Conservation (phyloP, 2,329 filamentous ascomycete genomes). For the Fusarium concolor region DNA sequence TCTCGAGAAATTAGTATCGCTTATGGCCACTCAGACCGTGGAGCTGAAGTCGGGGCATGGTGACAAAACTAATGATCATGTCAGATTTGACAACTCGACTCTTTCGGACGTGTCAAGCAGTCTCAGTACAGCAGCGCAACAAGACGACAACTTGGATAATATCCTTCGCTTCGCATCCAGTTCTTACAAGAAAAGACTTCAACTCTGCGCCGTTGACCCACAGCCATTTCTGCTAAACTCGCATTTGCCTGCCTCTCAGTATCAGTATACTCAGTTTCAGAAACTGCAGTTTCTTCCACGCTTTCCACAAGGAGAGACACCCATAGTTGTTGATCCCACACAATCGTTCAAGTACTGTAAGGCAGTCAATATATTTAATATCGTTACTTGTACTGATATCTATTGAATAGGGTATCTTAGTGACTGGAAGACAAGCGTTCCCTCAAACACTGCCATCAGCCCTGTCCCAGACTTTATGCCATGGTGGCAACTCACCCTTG, state of each 20-base stretch:
- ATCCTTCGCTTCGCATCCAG: background rate
- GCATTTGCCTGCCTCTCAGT: background rate
- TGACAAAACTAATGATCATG: no score
- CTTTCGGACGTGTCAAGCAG: background rate
- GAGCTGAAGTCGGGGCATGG: background rate
- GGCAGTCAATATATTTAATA: background rate
- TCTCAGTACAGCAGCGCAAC: background rate
- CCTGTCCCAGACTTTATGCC: constrained; percentile 1
- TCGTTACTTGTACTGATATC: background rate
- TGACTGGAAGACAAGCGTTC: background rate
- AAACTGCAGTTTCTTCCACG: background rate
- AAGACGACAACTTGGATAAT: background rate
- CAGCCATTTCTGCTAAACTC: background rate
- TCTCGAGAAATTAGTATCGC: background rate
- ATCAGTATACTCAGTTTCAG: background rate
- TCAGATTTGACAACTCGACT: no score
- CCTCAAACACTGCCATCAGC: background rate
- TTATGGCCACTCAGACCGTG: background rate
- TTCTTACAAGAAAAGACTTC: background rate
- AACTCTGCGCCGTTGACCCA: background rate
- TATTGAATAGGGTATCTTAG: background rate
- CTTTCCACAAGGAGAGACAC: no score
- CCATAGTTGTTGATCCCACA: background rate
- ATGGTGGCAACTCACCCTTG: background rate
- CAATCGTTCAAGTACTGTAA: constrained; percentile 4